phyloP scores from a whole-genome alignment of 352 stramenopile species.

The Lagenidium giganteum region DNA sequence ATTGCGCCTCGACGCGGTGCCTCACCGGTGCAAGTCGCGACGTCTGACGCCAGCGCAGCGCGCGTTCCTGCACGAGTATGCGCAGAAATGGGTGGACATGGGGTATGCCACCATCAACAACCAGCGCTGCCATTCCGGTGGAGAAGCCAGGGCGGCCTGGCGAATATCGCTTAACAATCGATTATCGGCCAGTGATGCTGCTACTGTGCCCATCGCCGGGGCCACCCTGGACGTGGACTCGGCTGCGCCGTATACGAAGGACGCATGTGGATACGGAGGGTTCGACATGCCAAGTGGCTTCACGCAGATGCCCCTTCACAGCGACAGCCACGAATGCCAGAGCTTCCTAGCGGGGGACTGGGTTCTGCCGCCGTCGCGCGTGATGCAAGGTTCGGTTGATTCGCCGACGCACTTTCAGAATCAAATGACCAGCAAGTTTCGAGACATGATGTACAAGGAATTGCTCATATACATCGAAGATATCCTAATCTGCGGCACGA shows the following conservation, averaged over 20 bases:
- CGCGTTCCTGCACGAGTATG: too few relatives aligned
- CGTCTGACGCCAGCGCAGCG: too few relatives aligned
- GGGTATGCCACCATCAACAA: too few relatives aligned
- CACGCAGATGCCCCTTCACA: constrained; percentile 14
- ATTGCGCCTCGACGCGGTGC: too few relatives aligned
- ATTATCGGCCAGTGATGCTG: constrained; percentile 20
- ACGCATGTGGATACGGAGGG: too few relatives aligned
- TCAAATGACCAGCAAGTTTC: constrained; percentile 8
- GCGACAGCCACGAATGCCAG: constrained; percentile 15
- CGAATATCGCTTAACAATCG: constrained; percentile 16
- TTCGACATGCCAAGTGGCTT: constrained; percentile 16
- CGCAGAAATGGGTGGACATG: too few relatives aligned
- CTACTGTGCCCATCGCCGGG: too few relatives aligned
- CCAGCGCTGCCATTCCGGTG: too few relatives aligned
- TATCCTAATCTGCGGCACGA: constrained; percentile 11
- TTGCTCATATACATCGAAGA: constrained; percentile 22
- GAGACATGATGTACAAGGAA: constrained; percentile 12
- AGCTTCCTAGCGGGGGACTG: constrained; percentile 19
- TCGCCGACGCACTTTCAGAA: constrained; percentile 11
- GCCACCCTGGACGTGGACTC: too few relatives aligned
- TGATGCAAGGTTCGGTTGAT: constrained; percentile 18
- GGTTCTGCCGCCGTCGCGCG: constrained; percentile 15
- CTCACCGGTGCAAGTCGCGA: too few relatives aligned
- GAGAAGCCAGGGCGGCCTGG: constrained; percentile 14
- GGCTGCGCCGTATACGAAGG: too few relatives aligned